phyloP scores from a whole-genome alignment of 2,329 filamentous ascomycete species.

The Nannizziopsis arthrosporioides region DNA sequence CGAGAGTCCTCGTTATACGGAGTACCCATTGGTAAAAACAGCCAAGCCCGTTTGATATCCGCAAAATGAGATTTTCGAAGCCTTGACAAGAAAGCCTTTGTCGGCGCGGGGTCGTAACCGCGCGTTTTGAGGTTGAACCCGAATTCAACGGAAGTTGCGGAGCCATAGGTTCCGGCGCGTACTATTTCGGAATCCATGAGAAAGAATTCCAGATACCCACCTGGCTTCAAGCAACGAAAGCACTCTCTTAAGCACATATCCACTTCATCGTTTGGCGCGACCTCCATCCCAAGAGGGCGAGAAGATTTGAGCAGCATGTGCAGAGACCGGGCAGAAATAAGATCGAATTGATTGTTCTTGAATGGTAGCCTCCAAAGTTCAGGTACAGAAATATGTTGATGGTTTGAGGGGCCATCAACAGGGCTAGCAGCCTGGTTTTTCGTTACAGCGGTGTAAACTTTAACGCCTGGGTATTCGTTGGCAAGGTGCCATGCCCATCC shows the following conservation, averaged over 20 bases:
- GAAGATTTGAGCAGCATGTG: slow-evolving; percentile 66
- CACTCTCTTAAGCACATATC: slow-evolving; percentile 75
- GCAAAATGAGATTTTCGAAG: slow-evolving; percentile 65
- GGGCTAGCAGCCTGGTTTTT: slow-evolving; percentile 61
- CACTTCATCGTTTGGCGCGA: slow-evolving; percentile 70
- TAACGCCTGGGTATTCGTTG: slow-evolving; percentile 69
- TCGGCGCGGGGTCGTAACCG: slow-evolving; percentile 78
- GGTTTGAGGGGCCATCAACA: slow-evolving; percentile 74
- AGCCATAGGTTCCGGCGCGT: slow-evolving; percentile 65
- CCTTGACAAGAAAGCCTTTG: slow-evolving; percentile 65
- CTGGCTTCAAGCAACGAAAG: slow-evolving; percentile 81
- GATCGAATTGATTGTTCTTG: slow-evolving; percentile 72
- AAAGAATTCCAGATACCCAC: slow-evolving; percentile 83
- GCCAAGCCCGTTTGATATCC: slow-evolving; percentile 74
- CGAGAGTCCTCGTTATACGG: slow-evolving; percentile 8
- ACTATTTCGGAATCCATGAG: slow-evolving; percentile 84
- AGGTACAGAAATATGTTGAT: slow-evolving; percentile 68
- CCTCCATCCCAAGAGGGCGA: slow-evolving; percentile 42
- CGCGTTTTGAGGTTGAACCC: slow-evolving; percentile 77
- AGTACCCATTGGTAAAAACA: slow-evolving; percentile 70
- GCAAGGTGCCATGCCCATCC: slow-evolving; percentile 97
- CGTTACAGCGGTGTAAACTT: slow-evolving; percentile 77
- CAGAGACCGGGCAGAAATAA: slow-evolving; percentile 78
- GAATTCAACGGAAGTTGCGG: slow-evolving; percentile 82
- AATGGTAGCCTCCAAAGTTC: slow-evolving; percentile 75